phyloP scores from a whole-genome alignment of 768 basidiomycete genomes.

The Pisolithus marmoratus region DNA sequence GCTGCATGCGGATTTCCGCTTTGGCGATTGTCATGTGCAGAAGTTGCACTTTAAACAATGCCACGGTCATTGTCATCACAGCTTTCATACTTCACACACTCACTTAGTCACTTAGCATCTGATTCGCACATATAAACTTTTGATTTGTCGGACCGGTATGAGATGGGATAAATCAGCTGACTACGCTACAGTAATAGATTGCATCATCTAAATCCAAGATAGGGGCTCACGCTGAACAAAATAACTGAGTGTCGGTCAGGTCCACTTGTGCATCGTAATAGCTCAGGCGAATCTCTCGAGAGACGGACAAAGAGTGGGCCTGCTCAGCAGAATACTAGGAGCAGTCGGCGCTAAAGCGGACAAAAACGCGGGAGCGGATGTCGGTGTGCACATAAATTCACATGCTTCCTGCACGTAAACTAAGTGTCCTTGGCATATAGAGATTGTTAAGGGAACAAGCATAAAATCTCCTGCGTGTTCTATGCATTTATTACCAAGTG shows the following conservation, averaged over 20 bases:
- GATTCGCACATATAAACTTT: slow-evolving; percentile 4
- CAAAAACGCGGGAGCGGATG: not conserved
- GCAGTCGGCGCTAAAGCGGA: slow-evolving; percentile 19
- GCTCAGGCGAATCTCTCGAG: no score
- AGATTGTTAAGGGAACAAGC: no score
- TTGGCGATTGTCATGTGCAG: slow-evolving; percentile 4
- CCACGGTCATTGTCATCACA: slow-evolving; percentile 6
- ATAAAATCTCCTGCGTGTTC: not conserved
- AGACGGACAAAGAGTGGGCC: slow-evolving; percentile 21
- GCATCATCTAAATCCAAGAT: not conserved
- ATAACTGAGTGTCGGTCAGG: not conserved
- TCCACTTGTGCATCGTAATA: no score
- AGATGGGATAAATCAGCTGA: no score
- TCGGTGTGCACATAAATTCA: slow-evolving; percentile 18
- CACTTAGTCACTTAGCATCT: not conserved
- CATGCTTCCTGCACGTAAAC: slow-evolving; percentile 20
- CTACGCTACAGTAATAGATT: no score
- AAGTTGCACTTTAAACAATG: slow-evolving; percentile 13
- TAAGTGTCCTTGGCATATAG: not conserved
- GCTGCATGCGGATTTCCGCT: slow-evolving; percentile 8
- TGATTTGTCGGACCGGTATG: no score
- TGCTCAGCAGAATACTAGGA: not conserved
- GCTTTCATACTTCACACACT: slow-evolving; percentile 1
- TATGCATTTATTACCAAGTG: not conserved
- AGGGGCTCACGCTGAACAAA: not conserved